Base-by-base conservation (phyloP, 768 basidiomycete genomes). In the Tephrocybe sp. region DNA sequence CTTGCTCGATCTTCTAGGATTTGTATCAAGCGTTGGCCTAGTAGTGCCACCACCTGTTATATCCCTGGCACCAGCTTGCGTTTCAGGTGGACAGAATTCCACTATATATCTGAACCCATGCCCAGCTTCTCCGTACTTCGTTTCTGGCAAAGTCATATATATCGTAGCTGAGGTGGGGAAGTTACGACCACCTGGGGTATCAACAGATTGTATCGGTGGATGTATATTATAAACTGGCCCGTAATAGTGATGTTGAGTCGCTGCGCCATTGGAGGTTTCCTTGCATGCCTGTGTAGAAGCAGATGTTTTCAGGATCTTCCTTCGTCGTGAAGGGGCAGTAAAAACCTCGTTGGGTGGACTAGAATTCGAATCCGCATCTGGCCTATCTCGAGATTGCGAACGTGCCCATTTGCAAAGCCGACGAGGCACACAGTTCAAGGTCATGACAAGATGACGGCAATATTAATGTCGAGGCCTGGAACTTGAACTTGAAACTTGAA, bases 191-290 rank as follows among this genome's bases (percentile, higher is more conserved):
- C 15, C 5, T 36, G 34, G 34, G 7, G 34, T 15, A 36, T 8
- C 10, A 8, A 30, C 29, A 1, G n/a, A 9, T 11, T 13, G 13
- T 15, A 3, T 48, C 3, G 47, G 16, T 18, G 19, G 31, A 22
- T 38, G 1, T 24, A n/a, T 30, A 34, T 44, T 39, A n/a, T 29
- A 31, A 11, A 44, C 42, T 12, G 49, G 34, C 24, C 42, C 49
- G 30, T 50, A 1, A 24, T 15, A 50, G 36, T 50, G 1, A 11
- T 50, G 18, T 16, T 19, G 8, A 9, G 16, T 19, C n/a, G 15
- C 18, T 2, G 25, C 18, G 23, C 4, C 10, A 4, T 13, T 6
- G 9, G 33, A 11, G 39, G 15, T 16, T n/a, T 13, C 21, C 3
- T 11, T 11, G 21, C 8, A 11, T 22, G 21, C 18, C n/a, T 12